phyloP scores from a whole-genome alignment of 192 early-diverging fungal species.

The Glomus cerebriforme region DNA sequence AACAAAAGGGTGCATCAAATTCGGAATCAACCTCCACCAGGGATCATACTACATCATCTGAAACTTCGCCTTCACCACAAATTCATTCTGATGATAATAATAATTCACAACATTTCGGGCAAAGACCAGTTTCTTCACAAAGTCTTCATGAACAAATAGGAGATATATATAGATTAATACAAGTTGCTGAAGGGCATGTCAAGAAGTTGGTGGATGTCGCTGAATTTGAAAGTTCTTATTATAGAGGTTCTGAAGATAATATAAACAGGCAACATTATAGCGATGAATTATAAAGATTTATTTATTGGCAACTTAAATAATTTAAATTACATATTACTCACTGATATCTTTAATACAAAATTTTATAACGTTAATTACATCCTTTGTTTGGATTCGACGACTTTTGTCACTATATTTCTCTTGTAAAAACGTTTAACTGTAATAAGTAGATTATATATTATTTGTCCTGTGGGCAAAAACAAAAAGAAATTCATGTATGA shows the following conservation, averaged over 20 bases:
- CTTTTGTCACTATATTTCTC: too few relatives aligned
- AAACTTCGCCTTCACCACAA: too few relatives aligned
- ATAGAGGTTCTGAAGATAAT: background rate
- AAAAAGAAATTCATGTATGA: too few relatives aligned
- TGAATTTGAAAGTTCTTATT: slow-evolving; percentile 11
- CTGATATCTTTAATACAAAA: too few relatives aligned
- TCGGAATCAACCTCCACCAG: background rate
- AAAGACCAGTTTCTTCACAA: background rate
- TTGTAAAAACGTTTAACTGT: too few relatives aligned
- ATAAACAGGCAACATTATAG: background rate
- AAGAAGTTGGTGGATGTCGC: slow-evolving; percentile 18
- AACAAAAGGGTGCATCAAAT: background rate
- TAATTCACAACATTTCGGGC: background rate
- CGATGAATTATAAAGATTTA: background rate
- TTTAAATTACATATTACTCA: too few relatives aligned
- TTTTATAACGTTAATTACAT: too few relatives aligned
- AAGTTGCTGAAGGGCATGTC: slow-evolving; percentile 12
- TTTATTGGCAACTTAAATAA: too few relatives aligned
- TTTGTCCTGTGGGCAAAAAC: too few relatives aligned
- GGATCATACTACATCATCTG: background rate
- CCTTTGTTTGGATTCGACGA: too few relatives aligned
- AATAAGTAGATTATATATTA: too few relatives aligned
- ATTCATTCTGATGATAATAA: background rate
- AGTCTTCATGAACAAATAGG: slow-evolving; percentile 13
- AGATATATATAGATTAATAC: slow-evolving; percentile 19